Evolutionary conservation across 2,329 filamentous ascomycete species (phyloP), one percentile per base, ranked within the genome.

Genomic region (Aspergillus terreus): DNA sequence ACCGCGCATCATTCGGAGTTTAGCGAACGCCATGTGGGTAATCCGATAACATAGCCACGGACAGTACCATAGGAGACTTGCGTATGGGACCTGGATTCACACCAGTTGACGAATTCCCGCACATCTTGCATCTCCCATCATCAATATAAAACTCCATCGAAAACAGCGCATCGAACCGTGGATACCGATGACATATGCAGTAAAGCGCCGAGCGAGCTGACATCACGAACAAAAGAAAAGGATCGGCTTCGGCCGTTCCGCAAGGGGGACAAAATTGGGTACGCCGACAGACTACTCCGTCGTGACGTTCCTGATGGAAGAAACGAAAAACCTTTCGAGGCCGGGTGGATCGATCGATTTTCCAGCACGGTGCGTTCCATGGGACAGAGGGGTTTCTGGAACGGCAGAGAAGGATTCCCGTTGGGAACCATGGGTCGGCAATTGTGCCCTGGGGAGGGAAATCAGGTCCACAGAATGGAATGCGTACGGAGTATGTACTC

Each of bases 361-460:
- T 43, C 52, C 52, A 50, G 46, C 44, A 38, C 46, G 42, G 44
- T 46, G 33, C 41, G 43, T 42, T 46, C 54, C 47, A 44, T 49
- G 52, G 51, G 15, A 41, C 36, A 36, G 17, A 27, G 4, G 32
- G 47, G 40, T 46, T 54, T 55, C 51, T 58, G 51, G 51, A 53
- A 53, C 33, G 25, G 25, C 33, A 36, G 35, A 41, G 46, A 53
- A 47, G 11, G 44, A 47, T 54, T 46, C 47, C 52, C 51, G 56
- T 21, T 35, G 44, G 35, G 45, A 58, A 58, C 56, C 54, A 53
- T 53, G 54, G 58, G 47, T 54, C 57, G 25, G 30, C 30, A 32
- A 14, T 23, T 21, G 9, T 6, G 40, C 7, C 6, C 9, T 11
- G 27, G 27, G 10, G 9, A 30, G 27, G 27, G 7, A 30, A 30